phyloP scores from a whole-genome alignment of 768 basidiomycete species.

The Serendipita indica region DNA sequence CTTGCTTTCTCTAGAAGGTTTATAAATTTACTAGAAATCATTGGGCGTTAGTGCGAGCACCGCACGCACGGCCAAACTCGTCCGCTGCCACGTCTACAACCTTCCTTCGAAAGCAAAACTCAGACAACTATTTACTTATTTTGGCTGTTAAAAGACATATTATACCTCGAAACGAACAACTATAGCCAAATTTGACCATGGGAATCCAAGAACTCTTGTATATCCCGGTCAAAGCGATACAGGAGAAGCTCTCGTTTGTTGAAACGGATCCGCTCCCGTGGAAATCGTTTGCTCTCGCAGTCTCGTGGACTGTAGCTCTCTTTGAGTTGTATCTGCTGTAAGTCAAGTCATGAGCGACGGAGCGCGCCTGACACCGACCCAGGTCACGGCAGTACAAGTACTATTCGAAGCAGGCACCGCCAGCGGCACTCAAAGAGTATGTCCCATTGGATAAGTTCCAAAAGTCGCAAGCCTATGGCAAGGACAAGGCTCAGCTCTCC shows the following conservation, averaged over 20 bases:
- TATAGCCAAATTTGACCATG: no score
- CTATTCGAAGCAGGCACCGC: conserved; percentile 62
- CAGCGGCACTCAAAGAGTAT: conserved; percentile 50
- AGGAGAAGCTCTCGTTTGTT: conserved; percentile 55
- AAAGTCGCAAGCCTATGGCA: conserved; percentile 85
- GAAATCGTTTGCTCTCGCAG: conserved; percentile 64
- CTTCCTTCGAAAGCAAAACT: no score
- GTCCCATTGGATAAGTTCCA: conserved; percentile 58
- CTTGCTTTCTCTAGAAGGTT: no score
- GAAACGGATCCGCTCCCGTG: conserved; percentile 60
- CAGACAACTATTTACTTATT: no score
- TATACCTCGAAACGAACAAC: no score
- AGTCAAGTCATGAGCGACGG: conserved; percentile 22
- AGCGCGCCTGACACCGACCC: not conserved
- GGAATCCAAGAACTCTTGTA: conserved; percentile 36
- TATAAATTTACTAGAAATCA: no score
- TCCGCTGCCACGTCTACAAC: no score
- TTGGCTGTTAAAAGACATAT: no score
- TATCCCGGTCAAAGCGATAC: conserved; percentile 38
- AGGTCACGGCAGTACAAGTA: conserved; percentile 72
- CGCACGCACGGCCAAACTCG: no score
- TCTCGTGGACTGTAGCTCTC: conserved; percentile 61
- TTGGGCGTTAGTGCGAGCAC: no score
- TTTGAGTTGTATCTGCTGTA: conserved; percentile 84
- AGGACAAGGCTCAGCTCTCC: conserved; percentile 76